These are phyloP conservation scores for Polychytrium aggregatum DNA, from an alignment of 192 early-diverging fungal species.

Conservation along the genomic window DNA sequence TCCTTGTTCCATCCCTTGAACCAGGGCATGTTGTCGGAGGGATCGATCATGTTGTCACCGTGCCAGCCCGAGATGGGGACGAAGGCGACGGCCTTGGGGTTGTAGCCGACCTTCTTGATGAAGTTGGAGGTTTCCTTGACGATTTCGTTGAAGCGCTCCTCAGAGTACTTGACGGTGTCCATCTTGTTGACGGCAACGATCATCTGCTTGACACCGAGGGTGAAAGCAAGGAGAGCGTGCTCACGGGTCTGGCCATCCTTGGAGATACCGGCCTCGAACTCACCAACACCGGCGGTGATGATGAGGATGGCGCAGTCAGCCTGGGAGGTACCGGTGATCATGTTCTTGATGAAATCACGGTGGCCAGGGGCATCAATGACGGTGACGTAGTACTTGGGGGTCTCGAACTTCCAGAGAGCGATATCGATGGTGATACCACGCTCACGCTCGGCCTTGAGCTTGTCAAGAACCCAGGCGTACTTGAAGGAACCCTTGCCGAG, in stretches of 20 bases:
- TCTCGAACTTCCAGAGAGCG: slow-evolving; percentile 92
- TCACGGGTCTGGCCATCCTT: slow-evolving; percentile 99
- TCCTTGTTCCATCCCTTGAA: slow-evolving; percentile 96
- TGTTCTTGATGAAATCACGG: slow-evolving; percentile 98
- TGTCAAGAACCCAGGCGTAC: slow-evolving; percentile 99
- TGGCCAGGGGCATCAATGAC: slow-evolving; percentile 99
- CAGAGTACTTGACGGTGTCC: slow-evolving; percentile 93
- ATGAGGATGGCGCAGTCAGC: slow-evolving; percentile 97
- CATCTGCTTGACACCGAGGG: slow-evolving; percentile 96
- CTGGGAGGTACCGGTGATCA: slow-evolving; percentile 87
- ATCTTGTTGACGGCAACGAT: slow-evolving; percentile 99
- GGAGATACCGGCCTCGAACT: slow-evolving; percentile 96
- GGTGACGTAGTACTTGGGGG: slow-evolving; percentile 93
- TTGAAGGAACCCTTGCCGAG: slow-evolving; percentile 99
- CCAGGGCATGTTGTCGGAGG: slow-evolving; percentile 89
- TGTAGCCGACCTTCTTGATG: slow-evolving; percentile 97
- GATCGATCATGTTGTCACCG: slow-evolving; percentile 97
- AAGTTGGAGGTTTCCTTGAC: slow-evolving; percentile 89
- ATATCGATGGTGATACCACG: slow-evolving; percentile 99
- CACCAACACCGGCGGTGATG: slow-evolving; percentile 82
- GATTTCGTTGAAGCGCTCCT: slow-evolving; percentile 93
- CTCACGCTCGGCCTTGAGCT: slow-evolving; percentile 98
- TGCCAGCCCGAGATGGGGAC: slow-evolving; percentile 98
- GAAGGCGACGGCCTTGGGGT: slow-evolving; percentile 84
- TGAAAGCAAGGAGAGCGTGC: slow-evolving; percentile 96